Conservation (phyloP, 2,329 filamentous ascomycete genomes). For the Pseudonectria foliicola region DNA sequence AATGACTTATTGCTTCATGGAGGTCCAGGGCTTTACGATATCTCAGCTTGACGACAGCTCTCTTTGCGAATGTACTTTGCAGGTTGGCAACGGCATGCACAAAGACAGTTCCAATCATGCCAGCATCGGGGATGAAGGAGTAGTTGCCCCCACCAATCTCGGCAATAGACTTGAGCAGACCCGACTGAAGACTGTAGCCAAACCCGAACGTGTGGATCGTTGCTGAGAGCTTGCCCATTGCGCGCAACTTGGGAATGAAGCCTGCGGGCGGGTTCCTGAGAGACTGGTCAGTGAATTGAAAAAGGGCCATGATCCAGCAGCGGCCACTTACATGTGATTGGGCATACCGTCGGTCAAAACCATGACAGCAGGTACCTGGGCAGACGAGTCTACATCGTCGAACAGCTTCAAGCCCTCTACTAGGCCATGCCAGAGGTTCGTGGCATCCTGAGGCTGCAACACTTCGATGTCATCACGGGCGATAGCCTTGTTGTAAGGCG, state of each 20-base stretch:
- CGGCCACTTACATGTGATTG: constrained; percentile 38
- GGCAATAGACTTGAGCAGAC: constrained; percentile 52
- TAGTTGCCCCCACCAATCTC: constrained; percentile 52
- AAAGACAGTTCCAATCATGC: constrained; percentile 58
- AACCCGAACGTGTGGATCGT: constrained; percentile 34
- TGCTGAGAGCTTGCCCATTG: constrained; percentile 33
- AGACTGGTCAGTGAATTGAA: background rate
- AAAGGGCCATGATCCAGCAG: rapidly evolving
- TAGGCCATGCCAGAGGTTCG: constrained; percentile 54
- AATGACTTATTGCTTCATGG: constrained; percentile 31
- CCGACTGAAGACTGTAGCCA: constrained; percentile 31
- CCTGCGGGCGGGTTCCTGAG: constrained; percentile 40
- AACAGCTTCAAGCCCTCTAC: constrained; percentile 44
- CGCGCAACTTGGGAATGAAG: constrained; percentile 47
- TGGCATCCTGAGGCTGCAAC: constrained; percentile 33
- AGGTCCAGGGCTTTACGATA: constrained; percentile 32
- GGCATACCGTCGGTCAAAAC: constrained; percentile 49
- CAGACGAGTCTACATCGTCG: constrained; percentile 18
- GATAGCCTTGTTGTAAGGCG: constrained; percentile 34
- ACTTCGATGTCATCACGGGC: constrained; percentile 34
- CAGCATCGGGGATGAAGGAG: constrained; percentile 53
- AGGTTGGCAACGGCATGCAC: constrained; percentile 55
- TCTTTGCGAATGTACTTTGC: constrained; percentile 49
- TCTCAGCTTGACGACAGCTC: constrained; percentile 35
- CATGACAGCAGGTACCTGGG: constrained; percentile 43